Evolutionary conservation across 1,284 basidiomycete species (phyloP), one percentile per base, ranked within the genome.

Genomic region (Ustilago crameri): DNA sequence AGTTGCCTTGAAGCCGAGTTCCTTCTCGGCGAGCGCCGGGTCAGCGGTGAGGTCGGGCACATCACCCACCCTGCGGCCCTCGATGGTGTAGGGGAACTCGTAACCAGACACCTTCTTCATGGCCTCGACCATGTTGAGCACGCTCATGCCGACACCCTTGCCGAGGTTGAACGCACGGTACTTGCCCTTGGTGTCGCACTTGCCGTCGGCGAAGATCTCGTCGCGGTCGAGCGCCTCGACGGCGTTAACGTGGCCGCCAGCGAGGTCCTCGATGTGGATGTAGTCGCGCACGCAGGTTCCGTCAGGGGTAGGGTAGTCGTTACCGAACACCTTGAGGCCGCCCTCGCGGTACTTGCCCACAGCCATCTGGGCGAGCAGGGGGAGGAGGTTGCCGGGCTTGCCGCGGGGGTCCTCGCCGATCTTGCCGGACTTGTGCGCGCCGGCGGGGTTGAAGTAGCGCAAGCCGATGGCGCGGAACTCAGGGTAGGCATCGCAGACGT

Each of bases 101-200:
- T 90, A 98, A 60, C 93, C 93, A 27, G 91, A 93, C 1, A 93
- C 93, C 84, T 92, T 91, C 75, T 88, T 88, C 96, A 99, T 98
- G 15, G 95, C 95, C 52, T 93, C 91, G 58, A 97, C 88, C 84
- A 98, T 98, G 83, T 96, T 89, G 50, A 97, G 87, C 23, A 98
- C 95, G 75, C 90, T 93, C 88, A 93, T 90, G 40, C 95, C 96
- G 59, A 89, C 88, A 40, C 96, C 96, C 82, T 91, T 93, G 46
- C 96, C 96, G 34, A 98, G 89, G 85, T 99, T 98, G 87, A 95
- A 99, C 14, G 93, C 93, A 84, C 95, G 93, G 88, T 87, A 96
- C 73, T 86, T 85, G 59, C 90, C 80, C 23, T 83, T 75, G 17
- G 83, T 80, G 41, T 82, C 82, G 41, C 45, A 60, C 53, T 79